A percentile compares a stretch with the other conserved stretches of the same genome.
phyloP scores from a whole-genome alignment of 108 stramenopile genomes.

The Conticribra weissflogii region DNA sequence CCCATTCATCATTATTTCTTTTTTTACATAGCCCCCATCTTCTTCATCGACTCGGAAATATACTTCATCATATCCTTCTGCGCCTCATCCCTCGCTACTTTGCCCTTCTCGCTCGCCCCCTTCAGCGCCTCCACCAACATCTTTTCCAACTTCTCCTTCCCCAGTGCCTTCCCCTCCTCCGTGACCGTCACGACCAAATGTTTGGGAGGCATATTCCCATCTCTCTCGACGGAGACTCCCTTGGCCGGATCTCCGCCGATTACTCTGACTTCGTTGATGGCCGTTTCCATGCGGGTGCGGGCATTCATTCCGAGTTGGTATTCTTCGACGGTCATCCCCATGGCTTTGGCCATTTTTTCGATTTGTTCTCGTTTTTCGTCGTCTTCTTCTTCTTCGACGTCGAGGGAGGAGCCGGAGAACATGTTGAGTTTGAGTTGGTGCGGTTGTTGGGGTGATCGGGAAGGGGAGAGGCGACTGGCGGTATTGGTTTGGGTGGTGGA shows the following conservation, averaged over 20 bases:
- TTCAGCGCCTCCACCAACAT: slow-evolving; percentile 63
- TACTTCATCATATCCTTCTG: slow-evolving; percentile 86
- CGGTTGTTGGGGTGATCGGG: neutral
- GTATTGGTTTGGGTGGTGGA: neutral
- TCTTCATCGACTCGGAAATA: slow-evolving; percentile 71
- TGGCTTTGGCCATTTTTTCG: slow-evolving; percentile 74
- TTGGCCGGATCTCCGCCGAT: slow-evolving; percentile 57
- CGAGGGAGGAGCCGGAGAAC: slow-evolving; percentile 76
- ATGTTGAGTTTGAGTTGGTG: slow-evolving; percentile 40
- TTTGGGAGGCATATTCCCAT: slow-evolving; percentile 78
- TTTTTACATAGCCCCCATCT: slow-evolving; percentile 44
- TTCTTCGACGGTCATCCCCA: slow-evolving; percentile 86
- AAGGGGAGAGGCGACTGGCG: neutral
- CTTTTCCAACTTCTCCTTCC: slow-evolving; percentile 63
- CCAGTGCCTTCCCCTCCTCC: slow-evolving; percentile 75
- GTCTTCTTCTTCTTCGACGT: slow-evolving; percentile 70
- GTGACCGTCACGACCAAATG: slow-evolving; percentile 73
- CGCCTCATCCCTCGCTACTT: slow-evolving; percentile 63
- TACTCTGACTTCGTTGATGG: slow-evolving; percentile 58
- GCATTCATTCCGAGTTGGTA: slow-evolving; percentile 82
- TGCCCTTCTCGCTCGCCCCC: slow-evolving; percentile 52
- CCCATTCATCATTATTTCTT: no score
- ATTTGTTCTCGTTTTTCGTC: slow-evolving; percentile 68
- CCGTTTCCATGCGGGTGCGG: slow-evolving; percentile 51
- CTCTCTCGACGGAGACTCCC: slow-evolving; percentile 65